phyloP scores from a whole-genome alignment of 2,329 filamentous ascomycete species.

The Aureobasidium sp. region DNA sequence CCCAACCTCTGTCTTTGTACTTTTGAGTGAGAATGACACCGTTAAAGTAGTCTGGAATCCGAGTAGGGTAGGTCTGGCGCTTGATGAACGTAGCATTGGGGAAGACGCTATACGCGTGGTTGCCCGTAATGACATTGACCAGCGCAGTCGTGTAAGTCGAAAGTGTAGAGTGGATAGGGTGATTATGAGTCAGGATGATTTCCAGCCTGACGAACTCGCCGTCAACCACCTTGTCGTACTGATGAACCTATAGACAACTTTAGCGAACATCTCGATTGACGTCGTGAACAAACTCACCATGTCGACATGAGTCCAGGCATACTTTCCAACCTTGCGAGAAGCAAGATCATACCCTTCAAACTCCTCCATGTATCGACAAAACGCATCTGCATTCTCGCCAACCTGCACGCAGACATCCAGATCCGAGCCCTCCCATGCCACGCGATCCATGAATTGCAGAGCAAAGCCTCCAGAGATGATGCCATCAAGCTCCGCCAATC shows the following conservation, averaged over 20 bases:
- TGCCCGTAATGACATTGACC: slow-evolving; percentile 5
- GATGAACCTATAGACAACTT: not conserved
- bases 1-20: slow-evolving; percentile 7
- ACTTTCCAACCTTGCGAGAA: slow-evolving; percentile 4
- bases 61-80: not conserved
- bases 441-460: slow-evolving; percentile 4
- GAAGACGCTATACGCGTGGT: slow-evolving; percentile 5
- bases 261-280: not conserved
- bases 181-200: not conserved
- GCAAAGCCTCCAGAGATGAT: slow-evolving; percentile 13
- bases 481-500: slow-evolving; percentile 1
- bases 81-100: slow-evolving; percentile 6
- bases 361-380: slow-evolving; percentile 7
- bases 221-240: slow-evolving; percentile 6
- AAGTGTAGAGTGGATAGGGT: slow-evolving; percentile 3
- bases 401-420: slow-evolving; percentile 6
- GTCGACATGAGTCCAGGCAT: slow-evolving; percentile 1
- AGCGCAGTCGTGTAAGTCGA: slow-evolving; percentile 12
- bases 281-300: not conserved
- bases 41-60: slow-evolving; percentile 14
- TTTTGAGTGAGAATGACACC: not conserved
- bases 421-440: not conserved
- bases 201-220: slow-evolving; percentile 5
- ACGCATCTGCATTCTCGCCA: not conserved
- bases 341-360: slow-evolving; percentile 12